A percentile compares a stretch with the other conserved stretches of the same genome.
Conservation (phyloP, 306 rosid species). For the Senna siamea region DNA sequence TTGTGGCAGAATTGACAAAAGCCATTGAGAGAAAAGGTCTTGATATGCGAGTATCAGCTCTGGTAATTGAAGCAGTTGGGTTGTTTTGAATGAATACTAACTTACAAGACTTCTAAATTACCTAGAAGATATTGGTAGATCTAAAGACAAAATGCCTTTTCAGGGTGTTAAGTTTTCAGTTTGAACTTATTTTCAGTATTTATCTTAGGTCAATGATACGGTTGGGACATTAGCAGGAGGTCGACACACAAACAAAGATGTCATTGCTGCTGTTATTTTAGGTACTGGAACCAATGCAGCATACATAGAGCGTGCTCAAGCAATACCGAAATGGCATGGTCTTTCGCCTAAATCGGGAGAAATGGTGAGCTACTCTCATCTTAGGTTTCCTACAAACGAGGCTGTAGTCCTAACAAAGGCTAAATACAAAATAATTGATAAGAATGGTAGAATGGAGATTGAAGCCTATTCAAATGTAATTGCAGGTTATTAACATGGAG, state of each 20-base stretch:
- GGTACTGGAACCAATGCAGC: conserved; percentile 87
- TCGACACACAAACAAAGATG: conserved; percentile 58
- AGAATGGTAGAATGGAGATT: not conserved
- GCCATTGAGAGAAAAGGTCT: conserved; percentile 68
- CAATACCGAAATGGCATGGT: conserved; percentile 85
- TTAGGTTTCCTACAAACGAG: not conserved
- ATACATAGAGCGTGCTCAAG: conserved; percentile 66
- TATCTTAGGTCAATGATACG: conserved; percentile 74
- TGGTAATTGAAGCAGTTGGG: conserved; percentile 46
- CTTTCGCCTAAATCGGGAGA: conserved; percentile 72
- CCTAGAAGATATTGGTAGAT: not conserved
- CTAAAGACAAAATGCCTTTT: not conserved
- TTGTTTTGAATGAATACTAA: not conserved
- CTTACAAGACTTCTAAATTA: not conserved
- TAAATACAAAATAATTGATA: not conserved
- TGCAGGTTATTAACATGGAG: conserved; percentile 78
- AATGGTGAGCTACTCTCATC: conserved; percentile 49
- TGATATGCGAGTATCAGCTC: conserved; percentile 74
- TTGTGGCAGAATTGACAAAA: conserved; percentile 63
- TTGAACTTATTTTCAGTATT: not conserved
- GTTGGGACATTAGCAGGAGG: conserved; percentile 82
- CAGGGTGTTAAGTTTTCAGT: not conserved
- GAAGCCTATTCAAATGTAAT: not conserved
- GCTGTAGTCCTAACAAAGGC: not conserved
- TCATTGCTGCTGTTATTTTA: conserved; percentile 68